phyloP scores from a whole-genome alignment of 2,329 filamentous ascomycete genomes.

The Phialophora verrucosa region DNA sequence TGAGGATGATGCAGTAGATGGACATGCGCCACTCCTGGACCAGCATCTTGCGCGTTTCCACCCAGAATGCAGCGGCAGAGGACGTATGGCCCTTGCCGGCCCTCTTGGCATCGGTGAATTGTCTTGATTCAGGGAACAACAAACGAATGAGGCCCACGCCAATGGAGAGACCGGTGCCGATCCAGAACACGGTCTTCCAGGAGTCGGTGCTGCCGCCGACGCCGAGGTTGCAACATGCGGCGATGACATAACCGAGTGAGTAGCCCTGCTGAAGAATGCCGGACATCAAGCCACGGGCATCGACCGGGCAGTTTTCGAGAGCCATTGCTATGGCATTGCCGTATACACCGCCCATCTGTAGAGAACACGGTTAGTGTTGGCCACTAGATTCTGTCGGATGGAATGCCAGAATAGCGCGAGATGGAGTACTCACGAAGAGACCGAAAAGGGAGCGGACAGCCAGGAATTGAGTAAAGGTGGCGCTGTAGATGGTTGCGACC shows the following conservation, averaged over 20 bases:
- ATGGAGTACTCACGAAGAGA: constrained; percentile 56
- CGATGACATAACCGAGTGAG: constrained; percentile 78
- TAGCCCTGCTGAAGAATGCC: constrained; percentile 84
- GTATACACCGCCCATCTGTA: constrained; percentile 75
- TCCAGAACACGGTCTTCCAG: constrained; percentile 80
- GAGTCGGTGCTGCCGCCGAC: constrained; percentile 62
- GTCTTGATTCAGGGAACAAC: constrained; percentile 73
- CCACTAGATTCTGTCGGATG: neutral
- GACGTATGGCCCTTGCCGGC: constrained; percentile 48
- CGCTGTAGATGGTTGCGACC: constrained; percentile 77
- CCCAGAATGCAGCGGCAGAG: constrained; percentile 64
- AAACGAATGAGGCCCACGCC: constrained; percentile 70
- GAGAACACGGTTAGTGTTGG: neutral
- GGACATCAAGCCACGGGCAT: constrained; percentile 78
- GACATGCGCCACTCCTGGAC: constrained; percentile 75
- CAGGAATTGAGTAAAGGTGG: constrained; percentile 75
- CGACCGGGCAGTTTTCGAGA: constrained; percentile 72
- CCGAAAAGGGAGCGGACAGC: constrained; percentile 75
- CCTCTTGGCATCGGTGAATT: constrained; percentile 71
- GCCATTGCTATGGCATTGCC: constrained; percentile 80
- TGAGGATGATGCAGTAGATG: constrained; percentile 76
- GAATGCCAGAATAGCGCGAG: neutral
- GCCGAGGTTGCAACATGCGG: constrained; percentile 75
- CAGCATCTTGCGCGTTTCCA: constrained; percentile 71
- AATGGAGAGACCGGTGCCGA: constrained; percentile 56